Conservation (phyloP, 768 basidiomycete genomes). For the Naganishia vaughanmartiniae region DNA sequence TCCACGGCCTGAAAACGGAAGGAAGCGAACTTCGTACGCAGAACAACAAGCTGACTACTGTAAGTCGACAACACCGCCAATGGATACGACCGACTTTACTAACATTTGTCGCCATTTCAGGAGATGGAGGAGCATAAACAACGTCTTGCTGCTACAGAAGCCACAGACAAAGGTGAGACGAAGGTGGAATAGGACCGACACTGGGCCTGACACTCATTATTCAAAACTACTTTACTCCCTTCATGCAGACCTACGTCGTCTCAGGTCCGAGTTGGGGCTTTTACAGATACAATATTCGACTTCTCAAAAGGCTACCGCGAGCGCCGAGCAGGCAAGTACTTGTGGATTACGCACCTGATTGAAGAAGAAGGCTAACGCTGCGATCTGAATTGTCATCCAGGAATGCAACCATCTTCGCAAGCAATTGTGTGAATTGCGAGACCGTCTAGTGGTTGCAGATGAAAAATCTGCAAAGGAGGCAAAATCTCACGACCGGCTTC, state of each 20-base stretch:
- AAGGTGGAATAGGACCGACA: too few relatives aligned
- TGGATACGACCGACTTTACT: not conserved
- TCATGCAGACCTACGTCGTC: not conserved
- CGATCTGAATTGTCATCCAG: not conserved
- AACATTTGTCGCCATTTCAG: not conserved
- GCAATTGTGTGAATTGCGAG: not conserved
- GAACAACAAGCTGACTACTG: not conserved
- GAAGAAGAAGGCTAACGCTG: not conserved
- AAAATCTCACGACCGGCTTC: conserved; percentile 12
- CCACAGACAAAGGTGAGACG: conserved; percentile 1
- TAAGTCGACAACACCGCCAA: not conserved
- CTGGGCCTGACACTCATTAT: not conserved
- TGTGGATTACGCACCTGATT: not conserved
- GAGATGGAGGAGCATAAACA: not conserved
- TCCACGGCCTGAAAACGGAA: conserved; percentile 12
- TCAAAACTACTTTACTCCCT: not conserved
- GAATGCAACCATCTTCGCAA: conserved; percentile 10
- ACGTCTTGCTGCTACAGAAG: not conserved
- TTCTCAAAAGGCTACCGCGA: not conserved
- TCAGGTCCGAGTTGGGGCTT: conserved; percentile 1
- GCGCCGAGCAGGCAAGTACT: conserved; percentile 7
- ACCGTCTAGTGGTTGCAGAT: not conserved
- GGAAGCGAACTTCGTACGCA: conserved; percentile 5
- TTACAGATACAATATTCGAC: not conserved
- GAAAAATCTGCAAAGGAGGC: conserved; percentile 4